Evolutionary conservation across 768 basidiomycete genomes (phyloP), one percentile per base, ranked within the genome.

Genomic region (Leccinum aurantiacum): DNA sequence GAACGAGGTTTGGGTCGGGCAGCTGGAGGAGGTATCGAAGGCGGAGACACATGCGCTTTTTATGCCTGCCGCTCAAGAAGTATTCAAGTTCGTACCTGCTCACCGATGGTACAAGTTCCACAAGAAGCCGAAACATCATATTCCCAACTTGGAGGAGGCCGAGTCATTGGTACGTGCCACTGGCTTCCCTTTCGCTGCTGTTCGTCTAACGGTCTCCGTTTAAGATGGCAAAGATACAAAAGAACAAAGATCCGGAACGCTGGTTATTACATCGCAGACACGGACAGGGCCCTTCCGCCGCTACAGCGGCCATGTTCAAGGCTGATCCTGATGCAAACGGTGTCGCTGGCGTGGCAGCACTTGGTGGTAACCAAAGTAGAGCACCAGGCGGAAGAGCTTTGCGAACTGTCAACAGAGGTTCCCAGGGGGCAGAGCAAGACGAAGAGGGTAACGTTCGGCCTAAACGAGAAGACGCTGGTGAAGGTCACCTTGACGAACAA

Each of bases 81-180:
- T 87, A 41, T 95, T 95, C 80, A 88, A 91, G 69, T 93, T 95
- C 74, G 88, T 95, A 11, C 89, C 92, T 14, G 86, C 91, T 6
- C 85, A 92, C 71, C 82, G 93, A 48, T 95, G 91, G 90, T 95
- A 95, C 80, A 93, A 92, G 74, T 94, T 94, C 71, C 91, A 91
- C 76, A 93, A 92, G 79, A 87, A 86, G 65, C 81, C 90, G 47
- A 88, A 86, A 67, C 86, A 92, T 67, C 82, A 85, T 67, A 76
- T 91, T 15, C 88, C 87, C 48, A 83, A 83, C 44, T 79, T 80
- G 74, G 89, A 78, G 76, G 86, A 79, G 76, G 88, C 78, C 66
- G 92, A 82, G 82, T 85, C 79, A 68, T 77, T 81, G 74, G 91
- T 85, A 82, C 76, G 78, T 71, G 60, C 48, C 53, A 27, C 41